Evolutionary conservation across 2,329 filamentous ascomycete genomes (phyloP).

Genomic region (Fusarium mundagurra): DNA sequence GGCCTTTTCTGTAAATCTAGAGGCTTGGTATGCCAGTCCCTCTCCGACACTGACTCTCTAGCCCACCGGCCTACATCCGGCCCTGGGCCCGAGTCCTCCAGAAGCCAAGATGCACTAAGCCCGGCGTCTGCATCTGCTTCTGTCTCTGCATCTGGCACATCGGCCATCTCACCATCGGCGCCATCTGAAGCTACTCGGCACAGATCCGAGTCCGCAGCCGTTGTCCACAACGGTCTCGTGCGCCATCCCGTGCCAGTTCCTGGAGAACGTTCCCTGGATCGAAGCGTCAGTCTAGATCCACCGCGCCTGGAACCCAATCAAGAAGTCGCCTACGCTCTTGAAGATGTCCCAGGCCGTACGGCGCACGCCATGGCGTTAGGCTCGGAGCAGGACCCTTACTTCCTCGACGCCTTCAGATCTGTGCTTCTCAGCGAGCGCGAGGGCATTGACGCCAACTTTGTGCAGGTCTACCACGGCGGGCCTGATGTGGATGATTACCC

Average conservation of each 20-base stretch:
- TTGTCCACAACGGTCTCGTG: slow-evolving; percentile 42
- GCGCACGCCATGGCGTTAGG: slow-evolving; percentile 57
- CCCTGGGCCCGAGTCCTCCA: slow-evolving; percentile 5
- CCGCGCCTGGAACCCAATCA: slow-evolving; percentile 3
- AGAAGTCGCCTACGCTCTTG: slow-evolving; percentile 48
- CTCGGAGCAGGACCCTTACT: slow-evolving; percentile 58
- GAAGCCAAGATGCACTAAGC: neutral
- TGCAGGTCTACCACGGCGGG: slow-evolving; percentile 53
- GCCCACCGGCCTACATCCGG: neutral
- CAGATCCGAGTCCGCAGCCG: slow-evolving; percentile 29
- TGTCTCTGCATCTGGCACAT: slow-evolving; percentile 17
- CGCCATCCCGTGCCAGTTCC: slow-evolving; percentile 15
- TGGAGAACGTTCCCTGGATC: neutral
- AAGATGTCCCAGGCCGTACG: slow-evolving; percentile 54
- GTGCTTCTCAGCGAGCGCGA: slow-evolving; percentile 56
- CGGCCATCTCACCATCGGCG: slow-evolving; percentile 24
- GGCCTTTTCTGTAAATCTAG: slow-evolving; percentile 50
- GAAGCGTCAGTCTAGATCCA: slow-evolving; percentile 1
- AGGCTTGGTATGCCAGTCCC: slow-evolving; percentile 47
- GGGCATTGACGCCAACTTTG: slow-evolving; percentile 56
- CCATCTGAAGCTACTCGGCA: slow-evolving; percentile 14
- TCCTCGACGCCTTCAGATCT: slow-evolving; percentile 58
- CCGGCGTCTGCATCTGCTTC: slow-evolving; percentile 15
- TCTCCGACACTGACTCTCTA: slow-evolving; percentile 33
- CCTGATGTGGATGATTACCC: slow-evolving; percentile 50